Base-by-base conservation (phyloP, 2,329 filamentous ascomycete species). In the Colletotrichum sp. region DNA sequence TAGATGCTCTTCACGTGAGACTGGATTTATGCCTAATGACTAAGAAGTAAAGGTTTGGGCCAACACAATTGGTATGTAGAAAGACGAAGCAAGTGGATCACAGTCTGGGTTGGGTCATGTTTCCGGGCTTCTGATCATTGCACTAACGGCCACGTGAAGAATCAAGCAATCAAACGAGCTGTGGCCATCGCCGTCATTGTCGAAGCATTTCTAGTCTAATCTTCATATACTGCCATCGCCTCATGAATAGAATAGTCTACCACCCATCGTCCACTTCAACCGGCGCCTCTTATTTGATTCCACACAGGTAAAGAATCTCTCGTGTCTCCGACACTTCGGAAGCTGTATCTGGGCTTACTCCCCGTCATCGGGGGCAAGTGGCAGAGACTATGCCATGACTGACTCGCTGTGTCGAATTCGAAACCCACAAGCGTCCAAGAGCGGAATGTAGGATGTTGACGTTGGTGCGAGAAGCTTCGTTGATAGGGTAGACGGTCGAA, bases 1-100 rank as follows among this genome's bases (percentile, higher is more conserved):
- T 49, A 7, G 6, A 21, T 3, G 0, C n/a, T 21, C 10, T 13
- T 21, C 44, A 21, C 18, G 5, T n/a, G 18, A 49, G 10, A 6
- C 10, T 13, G 3, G 0, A 4, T 4, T 12, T 12, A 3, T 12
- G 18, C 18, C 18, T 10, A n/a, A 3, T n/a, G 18, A 21, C 9
- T n/a, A 12, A 28, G 26, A 28, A 28, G 26, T 28, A 28, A 28
- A 28, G 26, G 26, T 28, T 28, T 28, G 26, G 26, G 26, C 26
- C 26, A 28, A 28, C 26, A 28, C 26, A 28, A 16, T 12, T 9
- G 21, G n/a, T 2, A 21, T 32, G 7, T 30, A 30, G 57, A 4
- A 32, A n/a, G 28, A 5, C 24, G 24, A 26, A n/a, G 26, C 8
- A 18, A 18, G 26, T 60, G n/a, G 5, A 60, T 60, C 24, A 28